Base-by-base conservation (phyloP, 148 eudicot species). In the Gaultheria prostrata region DNA sequence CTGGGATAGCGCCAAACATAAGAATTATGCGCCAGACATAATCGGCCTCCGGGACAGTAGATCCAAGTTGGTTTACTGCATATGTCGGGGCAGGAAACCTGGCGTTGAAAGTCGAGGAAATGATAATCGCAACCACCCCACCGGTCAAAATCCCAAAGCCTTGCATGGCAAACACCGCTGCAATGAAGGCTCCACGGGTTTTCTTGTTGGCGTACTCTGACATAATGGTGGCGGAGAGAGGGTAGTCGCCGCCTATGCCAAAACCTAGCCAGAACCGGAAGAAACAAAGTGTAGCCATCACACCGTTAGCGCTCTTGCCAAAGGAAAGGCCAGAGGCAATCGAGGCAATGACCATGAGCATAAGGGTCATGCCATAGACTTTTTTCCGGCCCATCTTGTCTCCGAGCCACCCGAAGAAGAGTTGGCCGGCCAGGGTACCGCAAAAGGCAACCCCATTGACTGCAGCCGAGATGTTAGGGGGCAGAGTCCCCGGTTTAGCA, bases 331-430 rank as follows among this genome's bases (percentile, higher is more conserved):
- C 93, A 0, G 92, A 91, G 48, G 89, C 94, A 20, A 91, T 75
- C 1, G 94, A 89, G 63, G 88, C 82, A 14, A 89, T 17, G 50
- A 86, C 85, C 94, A 92, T 92, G 49, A 92, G 87, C 92, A 89
- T 85, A 49, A 92, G 91, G 79, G 94, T 92, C 32, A 89, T 79
- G 28, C 93, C 93, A 28, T 92, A 92, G 30, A 92, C 93, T 53
- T 82, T 85, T 78, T 91, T 92, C 10, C 95, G 87, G 76, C 93
- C 95, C 80, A 91, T 46, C 85, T 92, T 92, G 84, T 92, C 95
- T 33, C 93, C 95, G 15, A 92, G 91, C 95, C 93, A 91, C 74
- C 95, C 93, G 61, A 92, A 92, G 80, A 92, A 92, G 78, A 92
- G 91, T 86, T 92, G 94, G 65, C 94, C 94, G 5, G 86, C 85